phyloP scores from a whole-genome alignment of 2,329 filamentous ascomycete species.

The Periglandula ipomoeae region DNA sequence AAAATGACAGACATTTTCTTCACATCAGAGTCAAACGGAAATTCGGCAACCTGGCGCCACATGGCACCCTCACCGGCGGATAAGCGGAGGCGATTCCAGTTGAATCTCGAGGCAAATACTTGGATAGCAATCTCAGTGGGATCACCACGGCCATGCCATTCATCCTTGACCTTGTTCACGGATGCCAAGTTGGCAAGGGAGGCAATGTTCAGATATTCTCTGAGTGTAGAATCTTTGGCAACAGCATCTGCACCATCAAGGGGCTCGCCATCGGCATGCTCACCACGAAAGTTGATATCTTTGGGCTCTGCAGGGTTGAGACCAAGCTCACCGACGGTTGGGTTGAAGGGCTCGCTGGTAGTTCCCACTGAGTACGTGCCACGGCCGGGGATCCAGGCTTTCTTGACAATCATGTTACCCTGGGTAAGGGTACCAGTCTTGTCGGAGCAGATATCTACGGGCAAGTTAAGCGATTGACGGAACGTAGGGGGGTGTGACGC shows the following conservation, averaged over 20 bases:
- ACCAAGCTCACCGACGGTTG: conserved; percentile 38
- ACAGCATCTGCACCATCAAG: conserved; percentile 23
- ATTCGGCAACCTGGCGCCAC: conserved; percentile 53
- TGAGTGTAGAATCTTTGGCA: conserved; percentile 36
- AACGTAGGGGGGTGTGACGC: conserved; percentile 9
- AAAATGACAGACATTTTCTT: conserved; percentile 47
- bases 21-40: conserved; percentile 42
- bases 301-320: conserved; percentile 27
- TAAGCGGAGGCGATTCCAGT: conserved; percentile 47
- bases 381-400: conserved; percentile 40
- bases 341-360: conserved; percentile 49
- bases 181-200: conserved; percentile 57
- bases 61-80: conserved; percentile 37
- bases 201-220: conserved; percentile 52
- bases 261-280: conserved; percentile 18
- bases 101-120: conserved; percentile 62
- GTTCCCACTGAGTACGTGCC: conserved; percentile 37
- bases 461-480: conserved; percentile 14
- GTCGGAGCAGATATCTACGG: conserved; percentile 42
- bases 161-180: conserved; percentile 43
- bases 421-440: conserved; percentile 48
- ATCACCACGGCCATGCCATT: conserved; percentile 57
- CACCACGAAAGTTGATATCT: conserved; percentile 21
- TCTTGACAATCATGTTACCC: conserved; percentile 44
- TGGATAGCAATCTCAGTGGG: conserved; percentile 63